Evolutionary conservation across 1,284 basidiomycete genomes (phyloP).

Genomic region (Leccinum pallidistipes): DNA sequence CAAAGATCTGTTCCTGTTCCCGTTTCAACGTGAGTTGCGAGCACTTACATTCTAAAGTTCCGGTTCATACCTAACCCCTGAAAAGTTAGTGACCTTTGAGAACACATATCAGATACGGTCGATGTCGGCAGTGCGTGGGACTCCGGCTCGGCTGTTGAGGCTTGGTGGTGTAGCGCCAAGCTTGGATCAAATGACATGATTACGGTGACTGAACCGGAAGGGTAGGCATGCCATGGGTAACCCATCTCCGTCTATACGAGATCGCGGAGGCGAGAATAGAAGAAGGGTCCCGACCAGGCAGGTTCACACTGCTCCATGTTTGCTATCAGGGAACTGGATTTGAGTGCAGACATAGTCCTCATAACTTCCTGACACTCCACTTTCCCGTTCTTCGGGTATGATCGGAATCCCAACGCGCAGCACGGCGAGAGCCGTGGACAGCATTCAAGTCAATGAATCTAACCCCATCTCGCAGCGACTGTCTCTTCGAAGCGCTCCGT

Average conservation of each 20-base stretch:
- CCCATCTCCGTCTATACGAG: conserved; percentile 17
- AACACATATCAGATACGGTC: background rate
- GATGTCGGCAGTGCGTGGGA: conserved; percentile 29
- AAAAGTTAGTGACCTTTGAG: background rate
- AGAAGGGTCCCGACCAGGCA: background rate
- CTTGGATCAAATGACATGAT: conserved; percentile 1
- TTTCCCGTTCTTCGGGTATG: conserved; percentile 13
- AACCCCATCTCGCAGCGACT: background rate
- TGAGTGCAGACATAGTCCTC: background rate
- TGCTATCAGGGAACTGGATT: background rate
- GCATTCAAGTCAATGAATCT: background rate
- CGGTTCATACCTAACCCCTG: conserved; percentile 1
- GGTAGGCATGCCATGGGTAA: conserved; percentile 5
- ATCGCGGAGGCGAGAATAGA: conserved; percentile 27
- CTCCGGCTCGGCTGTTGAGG: conserved; percentile 19
- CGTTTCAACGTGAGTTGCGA: conserved; percentile 2
- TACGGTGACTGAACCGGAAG: conserved; percentile 15
- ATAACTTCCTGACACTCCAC: background rate
- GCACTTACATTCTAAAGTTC: background rate
- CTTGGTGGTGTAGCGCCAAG: conserved; percentile 8
- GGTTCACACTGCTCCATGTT: conserved; percentile 10
- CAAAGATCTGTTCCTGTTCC: background rate
- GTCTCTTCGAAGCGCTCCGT: background rate
- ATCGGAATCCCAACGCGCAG: conserved; percentile 5
- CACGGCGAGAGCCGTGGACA: conserved; percentile 1